phyloP scores from a whole-genome alignment of 2,329 filamentous ascomycete genomes.

The Rutstroemia sydowiana region DNA sequence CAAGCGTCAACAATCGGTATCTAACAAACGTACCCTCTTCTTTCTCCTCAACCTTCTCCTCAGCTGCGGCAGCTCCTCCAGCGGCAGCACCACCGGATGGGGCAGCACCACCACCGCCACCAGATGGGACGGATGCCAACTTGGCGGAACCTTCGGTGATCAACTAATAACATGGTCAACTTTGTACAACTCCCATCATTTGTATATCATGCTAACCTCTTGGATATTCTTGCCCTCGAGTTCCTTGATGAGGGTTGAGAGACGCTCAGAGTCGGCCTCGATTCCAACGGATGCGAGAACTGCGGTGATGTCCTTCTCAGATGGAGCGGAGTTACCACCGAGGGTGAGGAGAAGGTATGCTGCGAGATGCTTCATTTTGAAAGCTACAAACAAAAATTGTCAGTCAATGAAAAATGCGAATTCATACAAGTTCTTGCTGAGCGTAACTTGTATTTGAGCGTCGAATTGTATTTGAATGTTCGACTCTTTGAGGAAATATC shows the following conservation, averaged over 20 bases:
- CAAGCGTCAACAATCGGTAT: conserved; percentile 14
- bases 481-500: too few relatives aligned
- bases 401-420: conserved; percentile 11
- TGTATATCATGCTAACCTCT: conserved; percentile 53
- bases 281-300: conserved; percentile 93
- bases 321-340: conserved; percentile 85
- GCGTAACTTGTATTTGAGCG: too few relatives aligned
- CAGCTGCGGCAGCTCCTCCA: conserved; percentile 56
- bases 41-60: conserved; percentile 61
- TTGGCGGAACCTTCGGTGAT: conserved; percentile 85
- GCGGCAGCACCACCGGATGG: conserved; percentile 60
- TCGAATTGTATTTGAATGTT: too few relatives aligned
- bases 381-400: conserved; percentile 32
- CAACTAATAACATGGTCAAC: conserved; percentile 51
- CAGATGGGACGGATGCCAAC: conserved; percentile 95
- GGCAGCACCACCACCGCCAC: conserved; percentile 69
- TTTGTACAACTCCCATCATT: conserved; percentile 22
- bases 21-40: conserved; percentile 67
- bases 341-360: conserved; percentile 96
- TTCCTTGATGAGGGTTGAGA: conserved; percentile 81
- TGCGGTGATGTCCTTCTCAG: conserved; percentile 74
- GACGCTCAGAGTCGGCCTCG: conserved; percentile 83
- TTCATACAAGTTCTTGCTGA: too few relatives aligned
- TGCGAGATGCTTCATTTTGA: conserved; percentile 99
- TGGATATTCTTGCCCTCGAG: conserved; percentile 88